Conservation (phyloP, 345 rosid genomes). For the Acer saccharum region DNA sequence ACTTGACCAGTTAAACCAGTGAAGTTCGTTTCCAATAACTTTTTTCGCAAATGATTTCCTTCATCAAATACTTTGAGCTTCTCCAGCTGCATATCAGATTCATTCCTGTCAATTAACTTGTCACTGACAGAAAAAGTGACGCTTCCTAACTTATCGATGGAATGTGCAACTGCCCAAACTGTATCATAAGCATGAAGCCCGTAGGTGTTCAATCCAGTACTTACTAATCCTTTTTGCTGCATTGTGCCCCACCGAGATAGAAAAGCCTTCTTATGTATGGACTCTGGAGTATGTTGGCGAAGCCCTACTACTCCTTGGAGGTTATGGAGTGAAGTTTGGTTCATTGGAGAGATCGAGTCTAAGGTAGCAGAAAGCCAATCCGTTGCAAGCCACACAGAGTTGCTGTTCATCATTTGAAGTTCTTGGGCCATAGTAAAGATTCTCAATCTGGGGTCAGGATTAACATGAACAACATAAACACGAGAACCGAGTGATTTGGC, state of each 20-base stretch:
- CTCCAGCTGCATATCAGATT: slow-evolving; percentile 40
- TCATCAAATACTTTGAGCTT: slow-evolving; percentile 61
- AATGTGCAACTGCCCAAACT: slow-evolving; percentile 72
- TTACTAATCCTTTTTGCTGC: slow-evolving; percentile 45
- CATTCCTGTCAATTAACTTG: slow-evolving; percentile 31
- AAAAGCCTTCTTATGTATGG: slow-evolving; percentile 49
- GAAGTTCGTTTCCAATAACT: slow-evolving; percentile 64
- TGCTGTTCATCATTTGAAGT: slow-evolving; percentile 71
- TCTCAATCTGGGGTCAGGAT: slow-evolving; percentile 63
- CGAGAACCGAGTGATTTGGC: slow-evolving; percentile 64
- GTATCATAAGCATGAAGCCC: slow-evolving; percentile 86
- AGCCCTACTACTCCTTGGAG: slow-evolving; percentile 71
- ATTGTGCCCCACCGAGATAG: slow-evolving; percentile 47
- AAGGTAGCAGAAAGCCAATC: slow-evolving; percentile 87
- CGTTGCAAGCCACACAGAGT: slow-evolving; percentile 81
- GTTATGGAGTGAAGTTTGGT: slow-evolving; percentile 27
- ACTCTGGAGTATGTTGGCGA: slow-evolving; percentile 70
- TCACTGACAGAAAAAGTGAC: slow-evolving; percentile 56
- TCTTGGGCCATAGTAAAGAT: slow-evolving; percentile 57
- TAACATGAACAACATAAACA: slow-evolving; percentile 75
- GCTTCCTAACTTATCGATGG: slow-evolving; percentile 53
- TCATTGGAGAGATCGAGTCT: slow-evolving; percentile 52
- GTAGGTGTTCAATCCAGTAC: slow-evolving; percentile 55
- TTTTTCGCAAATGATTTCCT: slow-evolving; percentile 48
- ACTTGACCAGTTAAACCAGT: slow-evolving; percentile 75